Evolutionary conservation across 306 rosid species (phyloP).

Genomic region (Vigna angularis): DNA sequence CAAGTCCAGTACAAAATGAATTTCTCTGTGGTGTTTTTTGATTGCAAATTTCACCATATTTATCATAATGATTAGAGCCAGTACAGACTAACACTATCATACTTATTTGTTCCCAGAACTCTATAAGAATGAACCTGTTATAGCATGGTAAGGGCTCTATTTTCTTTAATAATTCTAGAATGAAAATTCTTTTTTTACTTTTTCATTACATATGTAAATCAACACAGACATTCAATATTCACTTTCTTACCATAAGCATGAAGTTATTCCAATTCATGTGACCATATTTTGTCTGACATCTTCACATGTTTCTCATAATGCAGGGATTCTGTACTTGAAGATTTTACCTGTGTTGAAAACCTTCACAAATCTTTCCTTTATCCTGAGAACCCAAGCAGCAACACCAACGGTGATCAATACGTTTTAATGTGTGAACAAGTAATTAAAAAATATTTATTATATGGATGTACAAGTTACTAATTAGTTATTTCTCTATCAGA

Average conservation of each 20-base stretch:
- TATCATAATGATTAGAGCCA: constrained; percentile 45
- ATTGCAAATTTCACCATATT: constrained; percentile 47
- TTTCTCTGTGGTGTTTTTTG: constrained; percentile 56
- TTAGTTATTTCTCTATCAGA: constrained; percentile 45
- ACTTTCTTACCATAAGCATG: constrained; percentile 48
- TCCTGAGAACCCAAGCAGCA: constrained; percentile 54
- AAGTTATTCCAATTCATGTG: constrained; percentile 25
- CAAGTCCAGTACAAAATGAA: constrained; percentile 58
- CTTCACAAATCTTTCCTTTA: constrained; percentile 49
- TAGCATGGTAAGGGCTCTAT: constrained; percentile 47
- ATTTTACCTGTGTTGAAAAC: constrained; percentile 55
- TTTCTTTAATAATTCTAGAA: constrained; percentile 34
- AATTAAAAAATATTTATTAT: constrained; percentile 30
- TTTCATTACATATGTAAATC: constrained; percentile 20
- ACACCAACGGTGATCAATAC: constrained; percentile 45
- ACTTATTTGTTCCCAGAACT: constrained; percentile 40
- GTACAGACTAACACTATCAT: constrained; percentile 42
- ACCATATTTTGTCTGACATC: constrained; percentile 34
- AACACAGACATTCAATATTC: constrained; percentile 58
- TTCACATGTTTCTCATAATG: constrained; percentile 48
- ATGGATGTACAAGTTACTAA: constrained; percentile 40
- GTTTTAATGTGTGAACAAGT: constrained; percentile 36
- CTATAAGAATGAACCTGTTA: constrained; percentile 46
- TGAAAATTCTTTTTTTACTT: constrained; percentile 32
- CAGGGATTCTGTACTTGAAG: constrained; percentile 76